phyloP scores from a whole-genome alignment of 2,329 filamentous ascomycete genomes.

The Thielaviopsis ethacetica region DNA sequence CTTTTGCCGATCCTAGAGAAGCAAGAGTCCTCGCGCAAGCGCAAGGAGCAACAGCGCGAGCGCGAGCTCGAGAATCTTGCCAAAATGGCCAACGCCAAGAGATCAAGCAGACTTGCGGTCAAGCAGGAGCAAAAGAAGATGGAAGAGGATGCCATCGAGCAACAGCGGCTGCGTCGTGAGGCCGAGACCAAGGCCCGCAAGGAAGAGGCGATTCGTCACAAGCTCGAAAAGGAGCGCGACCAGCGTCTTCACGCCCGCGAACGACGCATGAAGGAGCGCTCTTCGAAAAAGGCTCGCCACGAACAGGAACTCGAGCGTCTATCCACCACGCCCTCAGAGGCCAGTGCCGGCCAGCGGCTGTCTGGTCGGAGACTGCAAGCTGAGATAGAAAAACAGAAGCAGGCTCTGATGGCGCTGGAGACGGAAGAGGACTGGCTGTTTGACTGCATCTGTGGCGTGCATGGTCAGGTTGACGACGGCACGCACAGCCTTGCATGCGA shows the following conservation, averaged over 20 bases:
- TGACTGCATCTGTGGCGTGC: conserved; percentile 79
- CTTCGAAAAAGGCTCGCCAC: conserved; percentile 65
- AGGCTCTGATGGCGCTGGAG: conserved; percentile 52
- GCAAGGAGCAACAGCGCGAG: conserved; percentile 50
- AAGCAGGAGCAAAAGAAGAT: conserved; percentile 14
- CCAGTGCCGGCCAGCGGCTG: conserved; percentile 1
- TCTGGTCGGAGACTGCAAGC: conserved; percentile 38
- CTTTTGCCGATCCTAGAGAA: conserved; percentile 74
- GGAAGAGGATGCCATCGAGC: conserved; percentile 4
- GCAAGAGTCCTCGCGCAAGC: conserved; percentile 56
- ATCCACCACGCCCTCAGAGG: conserved; percentile 23
- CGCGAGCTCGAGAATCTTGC: conserved; percentile 68
- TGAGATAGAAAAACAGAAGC: conserved; percentile 65
- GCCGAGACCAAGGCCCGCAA: conserved; percentile 50
- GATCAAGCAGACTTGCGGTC: conserved; percentile 74
- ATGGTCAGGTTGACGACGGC: conserved; percentile 88
- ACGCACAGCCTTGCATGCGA: conserved; percentile 90
- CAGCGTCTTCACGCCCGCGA: conserved; percentile 70
- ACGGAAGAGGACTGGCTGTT: conserved; percentile 88
- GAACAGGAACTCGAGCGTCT: conserved; percentile 70
- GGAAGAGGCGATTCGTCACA: conserved; percentile 36
- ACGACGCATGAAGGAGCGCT: conserved; percentile 70
- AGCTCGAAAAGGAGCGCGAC: conserved; percentile 57
- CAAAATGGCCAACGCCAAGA: conserved; percentile 83
- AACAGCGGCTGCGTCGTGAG: conserved; percentile 25